These are phyloP conservation scores for Diplodia intermedia DNA, from an alignment of 2,329 filamentous ascomycete genomes.

Conservation along the genomic window DNA sequence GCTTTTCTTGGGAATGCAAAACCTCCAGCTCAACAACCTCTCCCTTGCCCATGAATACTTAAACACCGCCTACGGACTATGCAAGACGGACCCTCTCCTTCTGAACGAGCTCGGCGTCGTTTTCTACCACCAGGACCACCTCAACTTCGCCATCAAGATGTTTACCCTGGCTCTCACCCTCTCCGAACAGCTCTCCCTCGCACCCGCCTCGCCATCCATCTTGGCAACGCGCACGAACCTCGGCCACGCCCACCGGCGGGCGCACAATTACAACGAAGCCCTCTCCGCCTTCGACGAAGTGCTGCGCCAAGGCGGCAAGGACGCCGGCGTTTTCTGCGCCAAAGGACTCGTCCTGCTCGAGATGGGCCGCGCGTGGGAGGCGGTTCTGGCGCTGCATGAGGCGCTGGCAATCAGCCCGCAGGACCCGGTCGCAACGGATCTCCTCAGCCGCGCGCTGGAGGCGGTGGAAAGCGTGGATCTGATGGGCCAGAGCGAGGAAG, in stretches of 20 bases:
- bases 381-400: constrained; percentile 83
- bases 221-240: constrained; percentile 86
- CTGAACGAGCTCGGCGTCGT: constrained; percentile 96
- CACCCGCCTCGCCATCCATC: constrained; percentile 73
- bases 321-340: constrained; percentile 77
- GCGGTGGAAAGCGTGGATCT: constrained; percentile 38
- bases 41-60: constrained; percentile 92
- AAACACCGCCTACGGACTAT: constrained; percentile 83
- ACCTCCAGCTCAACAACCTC: constrained; percentile 95
- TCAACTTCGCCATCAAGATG: constrained; percentile 75
- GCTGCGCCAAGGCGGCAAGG: constrained; percentile 79
- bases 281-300: constrained; percentile 87
- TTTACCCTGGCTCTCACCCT: constrained; percentile 80
- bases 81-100: constrained; percentile 84
- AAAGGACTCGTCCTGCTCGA: constrained; percentile 87
- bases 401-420: constrained; percentile 79
- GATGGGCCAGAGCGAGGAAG: constrained; percentile 35
- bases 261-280: constrained; percentile 72
- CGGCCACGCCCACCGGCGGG: constrained; percentile 81
- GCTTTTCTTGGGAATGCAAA: constrained; percentile 97
- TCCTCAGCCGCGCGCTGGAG: constrained; percentile 71
- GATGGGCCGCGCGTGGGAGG: constrained; percentile 74
- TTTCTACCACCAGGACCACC: constrained; percentile 87
- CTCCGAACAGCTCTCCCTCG: constrained; percentile 80
- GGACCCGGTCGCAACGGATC: constrained; percentile 80